Base-by-base conservation (phyloP, 2,329 filamentous ascomycete genomes). In the Zymoseptoria crescenta region DNA sequence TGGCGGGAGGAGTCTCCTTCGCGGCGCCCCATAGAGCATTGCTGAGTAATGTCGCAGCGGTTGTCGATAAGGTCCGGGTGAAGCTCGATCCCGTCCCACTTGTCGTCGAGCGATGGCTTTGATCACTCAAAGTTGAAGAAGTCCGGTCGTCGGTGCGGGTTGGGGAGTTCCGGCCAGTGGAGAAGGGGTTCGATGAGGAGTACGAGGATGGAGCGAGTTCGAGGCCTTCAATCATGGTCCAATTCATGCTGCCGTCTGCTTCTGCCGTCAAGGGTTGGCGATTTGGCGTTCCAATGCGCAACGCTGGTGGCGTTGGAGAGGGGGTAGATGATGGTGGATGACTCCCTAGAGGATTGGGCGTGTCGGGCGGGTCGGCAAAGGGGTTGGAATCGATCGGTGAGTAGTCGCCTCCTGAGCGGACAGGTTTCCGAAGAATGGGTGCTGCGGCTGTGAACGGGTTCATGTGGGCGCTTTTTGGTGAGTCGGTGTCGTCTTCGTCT, bases 91-190 rank as follows among this genome's bases (percentile, higher is more conserved):
- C 35, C 13, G 35, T 45, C 3, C 35, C 35, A 45, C 35, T 45
- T 16, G 76, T 61, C 49, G 71, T 71, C 4, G 78, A 80, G 5
- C 70, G 70, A 4, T 72, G 70, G 21, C 81, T 83, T 8, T 72
- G 72, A 10, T 84, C 82, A 57, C 81, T 84, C 3, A 85, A 72
- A 29, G 78, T 81, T 0, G 82, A 84, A 2, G 76, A 76, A 2
- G 82, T 85, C 20, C 81, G 77, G 41, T 84, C 81, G 49, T 83
- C 80, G 30, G 75, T 79, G 61, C 80, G 81, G 2, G 79, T 75
- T 0, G 80, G 78, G 1, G 80, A 82, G 1, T 72, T 57, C 10
- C 74, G 73, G 3, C 79, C 74, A 10, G 54, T 62, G 21, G 62
- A 65, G 3, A 51, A 52, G 3, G 62, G 62, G 1, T 63, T 57